Evolutionary conservation across 768 basidiomycete genomes (phyloP), one percentile per base, ranked within the genome.

Genomic region (Kockovaella imperatae): DNA sequence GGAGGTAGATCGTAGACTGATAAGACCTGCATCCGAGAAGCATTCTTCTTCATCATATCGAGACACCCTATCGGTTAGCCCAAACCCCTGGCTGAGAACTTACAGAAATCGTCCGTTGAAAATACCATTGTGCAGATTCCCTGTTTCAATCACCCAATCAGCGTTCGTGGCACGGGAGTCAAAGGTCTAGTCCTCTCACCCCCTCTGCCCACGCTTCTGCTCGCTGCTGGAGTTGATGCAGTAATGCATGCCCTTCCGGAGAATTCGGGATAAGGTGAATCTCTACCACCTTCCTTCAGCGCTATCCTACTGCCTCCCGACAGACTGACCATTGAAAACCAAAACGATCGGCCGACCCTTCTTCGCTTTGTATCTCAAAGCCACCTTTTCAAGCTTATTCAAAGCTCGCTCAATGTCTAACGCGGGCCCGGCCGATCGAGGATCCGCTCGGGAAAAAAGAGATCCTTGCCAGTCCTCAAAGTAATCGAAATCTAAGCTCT

Each of bases 131-230:
- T 88, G 49, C 84, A 67, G 42, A 86, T 83, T 14, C 84, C 84
- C 47, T 56, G 47, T 18, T n/a, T 50, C 23, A 10, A n/a, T n/a
- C n/a, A n/a, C n/a, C n/a, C n/a, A n/a, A n/a, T 44, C 25, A 40
- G 40, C 21, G 13, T 8, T 14, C 17, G 25, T n/a, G 14, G 14
- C 14, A 46, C 29, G 18, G 23, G 13, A 45, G 34, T 42, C 32
- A 5, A 18, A 49, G 25, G 29, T 20, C 24, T 36, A 8, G 25
- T 18, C 30, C 25, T 65, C 77, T 55, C 53, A 83, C 85, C 80
- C 67, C 83, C 80, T 84, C 82, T 4, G 84, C 81, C 87, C 90
- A 91, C 5, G 82, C 72, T 67, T 90, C 88, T 4, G 86, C 88
- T 47, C 81, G 78, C 62, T 86, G 86, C 64, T 90, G 89, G 15